phyloP scores from a whole-genome alignment of 2,329 filamentous ascomycete genomes.

The Triangularia verruculosa region DNA sequence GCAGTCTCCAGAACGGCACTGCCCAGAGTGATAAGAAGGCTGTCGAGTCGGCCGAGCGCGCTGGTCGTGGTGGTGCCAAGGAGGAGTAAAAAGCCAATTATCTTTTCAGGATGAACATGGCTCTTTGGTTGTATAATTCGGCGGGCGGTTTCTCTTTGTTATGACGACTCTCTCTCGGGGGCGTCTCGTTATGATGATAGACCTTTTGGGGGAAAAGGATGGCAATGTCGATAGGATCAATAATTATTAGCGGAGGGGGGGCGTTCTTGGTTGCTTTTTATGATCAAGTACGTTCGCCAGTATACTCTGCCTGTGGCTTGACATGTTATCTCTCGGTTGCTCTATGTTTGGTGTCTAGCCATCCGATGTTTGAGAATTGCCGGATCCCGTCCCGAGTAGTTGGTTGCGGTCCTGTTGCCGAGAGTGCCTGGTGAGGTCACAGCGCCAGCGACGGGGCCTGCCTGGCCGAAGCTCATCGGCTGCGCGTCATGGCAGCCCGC shows the following conservation, averaged over 20 bases:
- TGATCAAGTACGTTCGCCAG: not conserved
- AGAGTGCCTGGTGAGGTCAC: no score
- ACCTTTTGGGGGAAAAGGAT: not conserved
- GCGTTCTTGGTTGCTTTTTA: not conserved
- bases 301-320: not conserved
- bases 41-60: conserved; percentile 74
- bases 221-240: not conserved
- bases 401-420: no score
- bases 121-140: conserved; percentile 7
- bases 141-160: not conserved
- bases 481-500: not conserved
- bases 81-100: conserved; percentile 56
- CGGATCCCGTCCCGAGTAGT: no score
- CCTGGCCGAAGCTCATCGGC: not conserved
- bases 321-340: not conserved
- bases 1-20: conserved; percentile 66
- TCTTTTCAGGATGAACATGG: not conserved
- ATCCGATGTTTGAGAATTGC: no score
- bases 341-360: not conserved
- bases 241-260: not conserved
- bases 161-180: not conserved
- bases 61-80: conserved; percentile 68
- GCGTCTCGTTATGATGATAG: not conserved
- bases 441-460: no score
- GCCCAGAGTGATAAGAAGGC: conserved; percentile 92